phyloP scores from a whole-genome alignment of 495 filamentous ascomycete genomes.

The Staphylotrichum tortipilum region DNA sequence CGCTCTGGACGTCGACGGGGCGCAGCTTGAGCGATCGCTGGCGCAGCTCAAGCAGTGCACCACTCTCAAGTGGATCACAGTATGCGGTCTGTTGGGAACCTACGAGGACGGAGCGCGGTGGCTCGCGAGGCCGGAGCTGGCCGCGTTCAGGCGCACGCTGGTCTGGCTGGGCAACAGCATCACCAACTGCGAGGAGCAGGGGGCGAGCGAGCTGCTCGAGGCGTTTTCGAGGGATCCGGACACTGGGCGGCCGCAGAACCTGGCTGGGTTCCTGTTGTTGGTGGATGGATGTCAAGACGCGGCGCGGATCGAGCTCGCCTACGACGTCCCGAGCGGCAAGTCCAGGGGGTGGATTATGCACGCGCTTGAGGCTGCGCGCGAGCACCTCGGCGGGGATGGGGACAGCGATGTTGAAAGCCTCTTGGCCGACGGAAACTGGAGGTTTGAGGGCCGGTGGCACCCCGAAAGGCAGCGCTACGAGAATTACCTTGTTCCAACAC shows the following conservation, averaged over 20 bases:
- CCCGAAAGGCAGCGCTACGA: conserved; percentile 3
- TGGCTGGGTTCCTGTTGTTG: conserved; percentile 5
- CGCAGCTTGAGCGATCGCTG: conserved; percentile 3
- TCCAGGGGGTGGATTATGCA: conserved; percentile 8
- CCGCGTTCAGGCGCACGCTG: conserved; percentile 1
- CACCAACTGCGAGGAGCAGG: conserved; percentile 4
- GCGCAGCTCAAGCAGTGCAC: not conserved
- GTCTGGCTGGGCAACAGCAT: conserved; percentile 13
- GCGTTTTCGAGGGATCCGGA: not conserved
- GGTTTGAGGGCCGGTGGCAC: conserved; percentile 9
- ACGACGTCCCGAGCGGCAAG: conserved; percentile 3
- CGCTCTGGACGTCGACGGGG: conserved; percentile 12
- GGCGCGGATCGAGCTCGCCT: conserved; percentile 1
- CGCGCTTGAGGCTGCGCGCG: conserved; percentile 4
- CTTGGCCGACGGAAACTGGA: conserved; percentile 4
- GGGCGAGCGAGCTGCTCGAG: not conserved
- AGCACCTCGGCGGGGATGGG: not conserved
- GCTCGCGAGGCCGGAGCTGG: not conserved
- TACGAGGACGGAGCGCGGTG: conserved; percentile 11
- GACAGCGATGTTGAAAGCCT: not conserved
- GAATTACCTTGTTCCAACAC: conserved; percentile 3
- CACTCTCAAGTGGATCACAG: not conserved
- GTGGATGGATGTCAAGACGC: conserved; percentile 11
- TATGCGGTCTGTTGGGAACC: conserved; percentile 7
- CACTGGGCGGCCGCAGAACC: conserved; percentile 1